A percentile compares a stretch with the other conserved stretches of the same genome.
These are phyloP conservation scores for Takashimella koratensis DNA, from an alignment of 1,284 basidiomycete species.

Conservation along the genomic window DNA sequence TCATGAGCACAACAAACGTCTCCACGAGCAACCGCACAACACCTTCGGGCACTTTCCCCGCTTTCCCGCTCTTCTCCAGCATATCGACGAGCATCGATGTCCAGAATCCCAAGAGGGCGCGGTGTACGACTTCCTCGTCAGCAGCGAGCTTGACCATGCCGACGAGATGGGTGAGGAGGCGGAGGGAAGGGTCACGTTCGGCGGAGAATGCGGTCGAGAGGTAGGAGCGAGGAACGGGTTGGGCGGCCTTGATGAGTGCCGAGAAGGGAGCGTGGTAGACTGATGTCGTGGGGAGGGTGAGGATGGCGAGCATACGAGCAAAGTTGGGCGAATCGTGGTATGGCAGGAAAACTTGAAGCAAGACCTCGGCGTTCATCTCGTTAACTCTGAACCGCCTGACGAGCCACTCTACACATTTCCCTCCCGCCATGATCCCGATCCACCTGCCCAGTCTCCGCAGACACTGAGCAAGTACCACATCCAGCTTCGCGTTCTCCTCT, in stretches of 20 bases:
- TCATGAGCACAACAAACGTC: constrained; percentile 37
- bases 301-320: constrained; percentile 83
- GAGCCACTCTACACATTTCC: constrained; percentile 93
- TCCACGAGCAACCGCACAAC: constrained; percentile 48
- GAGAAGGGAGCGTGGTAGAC: constrained; percentile 56
- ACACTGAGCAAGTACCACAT: constrained; percentile 53
- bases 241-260: constrained; percentile 69
- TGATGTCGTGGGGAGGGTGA: constrained; percentile 58
- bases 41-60: constrained; percentile 28
- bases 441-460: constrained; percentile 71
- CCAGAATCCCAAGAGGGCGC: constrained; percentile 79
- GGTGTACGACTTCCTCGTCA: constrained; percentile 59
- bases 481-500: constrained; percentile 62
- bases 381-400: constrained; percentile 85
- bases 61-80: constrained; percentile 52
- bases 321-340: constrained; percentile 96
- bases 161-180: constrained; percentile 59
- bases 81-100: constrained; percentile 76
- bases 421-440: constrained; percentile 74
- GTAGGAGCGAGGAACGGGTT: constrained; percentile 65
- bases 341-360: constrained; percentile 81
- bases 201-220: constrained; percentile 61
- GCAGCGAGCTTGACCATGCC: constrained; percentile 60
- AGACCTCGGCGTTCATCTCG: constrained; percentile 82
- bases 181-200: constrained; percentile 58